phyloP scores from a whole-genome alignment of 1,284 basidiomycete species.

The Vanrija humicola region DNA sequence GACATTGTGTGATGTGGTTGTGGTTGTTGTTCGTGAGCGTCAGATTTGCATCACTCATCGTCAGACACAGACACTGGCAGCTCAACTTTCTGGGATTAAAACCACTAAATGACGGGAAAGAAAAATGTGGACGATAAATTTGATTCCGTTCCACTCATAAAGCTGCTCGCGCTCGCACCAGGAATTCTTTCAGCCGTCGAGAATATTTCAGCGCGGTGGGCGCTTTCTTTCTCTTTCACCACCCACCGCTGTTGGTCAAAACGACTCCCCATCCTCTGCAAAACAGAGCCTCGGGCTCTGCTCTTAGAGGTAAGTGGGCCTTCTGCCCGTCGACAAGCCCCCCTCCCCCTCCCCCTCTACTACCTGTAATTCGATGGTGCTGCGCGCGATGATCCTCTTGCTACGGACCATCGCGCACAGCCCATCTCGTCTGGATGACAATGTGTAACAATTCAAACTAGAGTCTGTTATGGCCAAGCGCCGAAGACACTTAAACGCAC shows the following conservation, averaged over 20 bases:
- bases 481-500: constrained; percentile 50
- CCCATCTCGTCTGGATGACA: constrained; percentile 37
- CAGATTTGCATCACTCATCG: constrained; percentile 2
- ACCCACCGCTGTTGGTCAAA: background rate
- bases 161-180: background rate
- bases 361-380: background rate
- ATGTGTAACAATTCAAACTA: constrained; percentile 50
- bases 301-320: constrained; percentile 8
- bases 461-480: constrained; percentile 50
- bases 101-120: background rate
- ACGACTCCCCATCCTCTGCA: background rate
- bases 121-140: background rate
- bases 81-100: background rate
- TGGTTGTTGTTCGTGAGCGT: background rate
- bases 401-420: background rate
- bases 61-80: no score
- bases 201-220: background rate
- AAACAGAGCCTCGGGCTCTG: constrained; percentile 8
- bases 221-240: background rate
- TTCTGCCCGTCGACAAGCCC: background rate
- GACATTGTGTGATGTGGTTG: constrained; percentile 27
- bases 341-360: background rate
- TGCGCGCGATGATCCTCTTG: no score
- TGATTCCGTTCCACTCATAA: background rate
- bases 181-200: background rate